These are phyloP conservation scores for Penicillium sp. DNA, from an alignment of 2,329 filamentous ascomycete species.

Conservation along the genomic window DNA sequence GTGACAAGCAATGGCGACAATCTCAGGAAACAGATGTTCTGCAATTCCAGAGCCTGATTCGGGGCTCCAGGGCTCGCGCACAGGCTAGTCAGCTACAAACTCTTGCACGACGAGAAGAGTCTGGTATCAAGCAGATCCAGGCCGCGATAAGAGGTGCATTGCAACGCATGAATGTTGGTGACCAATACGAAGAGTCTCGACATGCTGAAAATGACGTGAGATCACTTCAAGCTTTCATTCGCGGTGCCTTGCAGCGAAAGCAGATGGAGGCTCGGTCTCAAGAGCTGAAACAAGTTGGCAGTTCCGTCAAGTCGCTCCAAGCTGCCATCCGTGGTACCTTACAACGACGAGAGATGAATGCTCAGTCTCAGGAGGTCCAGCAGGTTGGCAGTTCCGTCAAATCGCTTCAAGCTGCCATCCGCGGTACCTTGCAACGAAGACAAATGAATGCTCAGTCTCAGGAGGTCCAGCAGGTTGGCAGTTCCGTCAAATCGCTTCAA, in stretches of 20 bases:
- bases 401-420: constrained; percentile 61
- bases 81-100: constrained; percentile 45
- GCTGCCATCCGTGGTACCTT: constrained; percentile 66
- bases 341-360: constrained; percentile 50
- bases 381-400: constrained; percentile 51
- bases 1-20: constrained; percentile 70
- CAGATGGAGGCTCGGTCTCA: constrained; percentile 31
- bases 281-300: constrained; percentile 50
- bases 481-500: constrained; percentile 54
- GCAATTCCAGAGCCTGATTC: constrained; percentile 77
- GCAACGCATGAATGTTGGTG: constrained; percentile 40
- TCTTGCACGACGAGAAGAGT: constrained; percentile 41
- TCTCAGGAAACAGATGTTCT: constrained; percentile 70
- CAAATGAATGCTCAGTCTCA: constrained; percentile 22
- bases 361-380: constrained; percentile 35
- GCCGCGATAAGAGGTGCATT: constrained; percentile 55
- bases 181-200: constrained; percentile 42
- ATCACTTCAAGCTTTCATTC: constrained; percentile 64
- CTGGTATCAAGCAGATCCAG: constrained; percentile 53
- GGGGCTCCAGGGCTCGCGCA: constrained; percentile 52
- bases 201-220: constrained; percentile 54
- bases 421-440: constrained; percentile 65
- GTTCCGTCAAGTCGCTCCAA: constrained; percentile 54
- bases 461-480: constrained; percentile 51
- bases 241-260: constrained; percentile 65